phyloP scores from a whole-genome alignment of 768 basidiomycete species.

The Artomyces pyxidatus region DNA sequence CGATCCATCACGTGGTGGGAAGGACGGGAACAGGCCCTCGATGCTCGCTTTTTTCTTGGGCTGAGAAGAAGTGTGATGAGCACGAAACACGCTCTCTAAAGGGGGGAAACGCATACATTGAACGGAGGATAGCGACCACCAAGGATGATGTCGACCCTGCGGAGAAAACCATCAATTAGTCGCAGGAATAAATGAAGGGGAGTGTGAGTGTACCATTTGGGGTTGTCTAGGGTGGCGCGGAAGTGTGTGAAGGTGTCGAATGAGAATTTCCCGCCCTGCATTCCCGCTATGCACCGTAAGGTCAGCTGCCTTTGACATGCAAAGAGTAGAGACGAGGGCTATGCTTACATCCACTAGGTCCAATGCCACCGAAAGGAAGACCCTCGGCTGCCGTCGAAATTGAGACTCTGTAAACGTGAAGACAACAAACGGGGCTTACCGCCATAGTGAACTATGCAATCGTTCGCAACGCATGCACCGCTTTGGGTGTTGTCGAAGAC shows the following conservation, averaged over 20 bases:
- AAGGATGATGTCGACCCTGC: background rate
- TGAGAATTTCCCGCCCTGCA: background rate
- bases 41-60: too few relatives aligned
- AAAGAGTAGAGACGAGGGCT: too few relatives aligned
- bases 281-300: background rate
- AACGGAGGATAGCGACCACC: background rate
- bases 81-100: too few relatives aligned
- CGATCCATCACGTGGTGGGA: too few relatives aligned
- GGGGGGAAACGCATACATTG: background rate
- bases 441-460: conserved; percentile 49
- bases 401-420: background rate
- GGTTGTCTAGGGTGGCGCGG: background rate
- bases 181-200: background rate
- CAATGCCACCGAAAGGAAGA: conserved; percentile 67
- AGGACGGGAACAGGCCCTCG: too few relatives aligned
- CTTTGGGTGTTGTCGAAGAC: conserved; percentile 64
- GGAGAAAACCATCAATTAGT: background rate
- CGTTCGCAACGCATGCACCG: conserved; percentile 62
- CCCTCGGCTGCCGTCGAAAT: conserved; percentile 35
- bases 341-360: conserved; percentile 41
- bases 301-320: background rate
- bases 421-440: conserved; percentile 28
- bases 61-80: too few relatives aligned
- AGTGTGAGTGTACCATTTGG: background rate
- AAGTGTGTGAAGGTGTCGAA: conserved; percentile 1